Evolutionary conservation across 2,329 filamentous ascomycete species (phyloP).

Genomic region (Neurospora crassa): DNA sequence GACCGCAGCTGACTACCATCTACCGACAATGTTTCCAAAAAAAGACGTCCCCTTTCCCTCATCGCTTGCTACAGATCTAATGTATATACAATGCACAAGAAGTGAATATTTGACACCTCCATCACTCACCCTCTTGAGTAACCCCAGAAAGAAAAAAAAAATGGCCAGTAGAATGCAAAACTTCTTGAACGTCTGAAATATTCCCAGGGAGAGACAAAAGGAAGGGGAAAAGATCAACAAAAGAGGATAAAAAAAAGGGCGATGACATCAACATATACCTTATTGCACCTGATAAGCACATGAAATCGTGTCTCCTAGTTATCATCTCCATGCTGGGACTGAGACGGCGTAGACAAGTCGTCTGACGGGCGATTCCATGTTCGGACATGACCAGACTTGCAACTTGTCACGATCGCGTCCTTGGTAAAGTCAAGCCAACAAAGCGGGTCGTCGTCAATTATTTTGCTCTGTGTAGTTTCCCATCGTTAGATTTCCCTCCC

Average conservation of each 20-base stretch:
- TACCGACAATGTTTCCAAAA: background rate
- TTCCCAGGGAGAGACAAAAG: too few species aligned
- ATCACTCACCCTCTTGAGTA: background rate
- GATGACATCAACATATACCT: background rate
- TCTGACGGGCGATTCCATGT: conserved; percentile 34
- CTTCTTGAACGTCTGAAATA: background rate
- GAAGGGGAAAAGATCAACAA: background rate
- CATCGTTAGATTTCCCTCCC: conserved; percentile 6
- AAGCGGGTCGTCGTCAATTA: conserved; percentile 75
- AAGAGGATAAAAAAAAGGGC: too few species aligned
- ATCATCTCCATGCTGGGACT: conserved; percentile 11
- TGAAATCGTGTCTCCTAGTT: background rate
- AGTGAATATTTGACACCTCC: background rate
- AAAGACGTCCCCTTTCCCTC: background rate
- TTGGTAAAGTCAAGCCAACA: conserved; percentile 92
- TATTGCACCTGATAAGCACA: background rate
- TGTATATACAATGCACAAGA: background rate
- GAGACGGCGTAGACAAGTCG: conserved; percentile 17
- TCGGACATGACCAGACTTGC: conserved; percentile 59
- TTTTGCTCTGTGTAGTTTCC: conserved; percentile 52
- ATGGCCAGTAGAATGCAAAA: background rate
- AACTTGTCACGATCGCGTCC: conserved; percentile 85
- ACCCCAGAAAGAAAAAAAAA: background rate
- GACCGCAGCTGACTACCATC: background rate
- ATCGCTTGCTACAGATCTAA: background rate